Percentiles rank a stretch among this genome's conserved stretches.
Conservation (phyloP, 495 filamentous ascomycete species). For the Penicillium antarcticum region DNA sequence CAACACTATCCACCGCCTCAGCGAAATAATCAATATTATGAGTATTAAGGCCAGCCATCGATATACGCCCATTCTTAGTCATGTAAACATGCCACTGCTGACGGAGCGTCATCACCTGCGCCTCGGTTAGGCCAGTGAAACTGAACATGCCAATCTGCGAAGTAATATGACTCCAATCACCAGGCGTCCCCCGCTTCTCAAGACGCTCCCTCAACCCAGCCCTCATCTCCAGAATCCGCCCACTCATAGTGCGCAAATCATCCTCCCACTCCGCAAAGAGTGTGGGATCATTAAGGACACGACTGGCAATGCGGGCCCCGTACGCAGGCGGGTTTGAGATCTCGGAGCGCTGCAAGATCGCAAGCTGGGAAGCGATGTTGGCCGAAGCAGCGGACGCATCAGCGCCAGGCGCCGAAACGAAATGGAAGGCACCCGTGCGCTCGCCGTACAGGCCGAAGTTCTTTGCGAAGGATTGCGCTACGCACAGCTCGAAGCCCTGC, state of each 20-base stretch:
- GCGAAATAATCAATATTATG: constrained; percentile 91
- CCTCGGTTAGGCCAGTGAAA: constrained; percentile 86
- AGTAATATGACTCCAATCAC: constrained; percentile 93
- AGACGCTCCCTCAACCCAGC: constrained; percentile 69
- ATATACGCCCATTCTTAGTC: constrained; percentile 98
- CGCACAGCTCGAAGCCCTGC: constrained; percentile 91
- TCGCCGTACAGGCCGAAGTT: constrained; percentile 98
- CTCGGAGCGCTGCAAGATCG: constrained; percentile 92
- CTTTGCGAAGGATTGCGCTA: constrained; percentile 97
- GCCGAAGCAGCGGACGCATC: constrained; percentile 62
- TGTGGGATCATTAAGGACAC: constrained; percentile 73
- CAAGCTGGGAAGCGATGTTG: constrained; percentile 77
- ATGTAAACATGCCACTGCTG: constrained; percentile 90
- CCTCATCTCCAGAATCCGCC: constrained; percentile 89
- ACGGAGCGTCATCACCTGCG: constrained; percentile 77
- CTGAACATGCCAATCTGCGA: constrained; percentile 99
- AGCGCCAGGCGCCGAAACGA: constrained; percentile 69
- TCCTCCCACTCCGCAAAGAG: constrained; percentile 95
- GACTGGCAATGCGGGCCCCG: constrained; percentile 81
- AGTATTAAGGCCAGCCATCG: constrained; percentile 92
- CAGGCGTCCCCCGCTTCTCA: constrained; percentile 76
- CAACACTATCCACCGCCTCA: constrained; percentile 79
- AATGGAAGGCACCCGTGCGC: constrained; percentile 95
- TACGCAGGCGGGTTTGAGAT: constrained; percentile 96
- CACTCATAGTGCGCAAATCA: constrained; percentile 89